Evolutionary conservation across 306 rosid species (phyloP).

Genomic region (Acacia confusa): DNA sequence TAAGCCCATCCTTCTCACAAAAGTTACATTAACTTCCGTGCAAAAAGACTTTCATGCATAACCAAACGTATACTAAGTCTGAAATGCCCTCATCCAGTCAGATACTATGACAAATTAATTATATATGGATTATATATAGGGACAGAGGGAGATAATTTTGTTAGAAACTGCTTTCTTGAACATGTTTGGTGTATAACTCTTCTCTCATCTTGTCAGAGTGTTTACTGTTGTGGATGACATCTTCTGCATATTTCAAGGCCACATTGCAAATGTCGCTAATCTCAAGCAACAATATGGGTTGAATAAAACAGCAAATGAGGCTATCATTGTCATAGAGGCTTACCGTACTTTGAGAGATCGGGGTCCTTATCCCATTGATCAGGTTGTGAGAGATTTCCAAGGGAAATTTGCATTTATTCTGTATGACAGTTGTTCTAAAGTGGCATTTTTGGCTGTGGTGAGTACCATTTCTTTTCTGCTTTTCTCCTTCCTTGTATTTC

Average conservation of each 20-base stretch:
- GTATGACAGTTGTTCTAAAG: constrained; percentile 68
- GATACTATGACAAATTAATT: neutral
- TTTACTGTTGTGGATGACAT: constrained; percentile 97
- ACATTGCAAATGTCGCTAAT: constrained; percentile 74
- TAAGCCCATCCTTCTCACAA: neutral
- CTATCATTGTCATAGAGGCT: constrained; percentile 81
- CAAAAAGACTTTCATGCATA: neutral
- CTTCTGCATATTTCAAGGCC: constrained; percentile 98
- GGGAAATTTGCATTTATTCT: constrained; percentile 87
- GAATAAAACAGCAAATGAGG: constrained; percentile 88
- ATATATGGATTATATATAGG: neutral
- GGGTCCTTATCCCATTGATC: constrained; percentile 93
- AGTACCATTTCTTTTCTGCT: constrained; percentile 41
- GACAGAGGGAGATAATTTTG: neutral
- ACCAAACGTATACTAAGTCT: neutral
- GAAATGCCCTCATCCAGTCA: neutral
- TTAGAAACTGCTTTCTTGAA: constrained; percentile 1
- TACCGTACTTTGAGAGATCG: constrained; percentile 93
- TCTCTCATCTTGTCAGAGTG: constrained; percentile 48
- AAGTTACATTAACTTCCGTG: neutral
- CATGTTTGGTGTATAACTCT: neutral
- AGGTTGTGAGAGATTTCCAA: constrained; percentile 93
- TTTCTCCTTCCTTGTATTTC: constrained; percentile 1
- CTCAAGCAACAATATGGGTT: constrained; percentile 97
- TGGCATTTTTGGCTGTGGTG: constrained; percentile 67